These are phyloP conservation scores for Solanum clarkiae DNA, from an alignment of 257 asterid genomes.

Conservation along the genomic window DNA sequence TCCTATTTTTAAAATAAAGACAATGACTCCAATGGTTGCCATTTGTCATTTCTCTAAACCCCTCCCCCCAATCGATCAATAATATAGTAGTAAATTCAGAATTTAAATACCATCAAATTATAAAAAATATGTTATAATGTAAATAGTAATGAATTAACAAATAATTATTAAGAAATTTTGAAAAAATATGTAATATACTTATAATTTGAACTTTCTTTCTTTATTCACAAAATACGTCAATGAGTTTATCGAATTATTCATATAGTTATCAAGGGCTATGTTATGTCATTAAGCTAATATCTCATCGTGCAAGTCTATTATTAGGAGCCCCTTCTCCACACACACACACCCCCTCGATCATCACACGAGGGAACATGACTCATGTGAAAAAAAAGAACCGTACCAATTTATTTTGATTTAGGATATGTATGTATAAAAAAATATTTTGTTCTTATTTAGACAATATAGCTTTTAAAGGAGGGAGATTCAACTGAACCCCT, in stretches of 20 bases:
- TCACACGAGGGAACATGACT: neutral
- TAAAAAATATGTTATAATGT: neutral
- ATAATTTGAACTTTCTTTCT: neutral
- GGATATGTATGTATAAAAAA: too few relatives aligned
- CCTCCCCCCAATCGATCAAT: neutral
- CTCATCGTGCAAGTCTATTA: neutral
- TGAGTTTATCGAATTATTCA: neutral
- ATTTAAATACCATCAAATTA: neutral
- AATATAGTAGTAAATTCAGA: accelerated
- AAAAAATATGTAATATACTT: neutral
- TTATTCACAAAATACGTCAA: neutral
- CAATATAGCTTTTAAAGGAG: neutral
- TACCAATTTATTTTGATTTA: neutral
- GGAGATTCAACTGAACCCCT: too few relatives aligned
- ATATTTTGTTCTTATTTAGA: too few relatives aligned
- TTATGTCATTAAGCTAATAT: neutral
- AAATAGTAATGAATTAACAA: neutral
- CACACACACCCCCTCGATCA: neutral
- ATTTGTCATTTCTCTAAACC: neutral
- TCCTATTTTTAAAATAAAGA: neutral
- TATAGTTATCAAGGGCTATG: too few relatives aligned
- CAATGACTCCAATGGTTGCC: neutral
- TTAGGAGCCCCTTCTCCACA: neutral
- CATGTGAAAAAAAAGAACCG: neutral
- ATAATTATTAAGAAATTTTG: neutral